Evolutionary conservation across 140 eudicot genomes (phyloP), one percentile per base, ranked within the genome.

Genomic region (Stevia rebaudiana): DNA sequence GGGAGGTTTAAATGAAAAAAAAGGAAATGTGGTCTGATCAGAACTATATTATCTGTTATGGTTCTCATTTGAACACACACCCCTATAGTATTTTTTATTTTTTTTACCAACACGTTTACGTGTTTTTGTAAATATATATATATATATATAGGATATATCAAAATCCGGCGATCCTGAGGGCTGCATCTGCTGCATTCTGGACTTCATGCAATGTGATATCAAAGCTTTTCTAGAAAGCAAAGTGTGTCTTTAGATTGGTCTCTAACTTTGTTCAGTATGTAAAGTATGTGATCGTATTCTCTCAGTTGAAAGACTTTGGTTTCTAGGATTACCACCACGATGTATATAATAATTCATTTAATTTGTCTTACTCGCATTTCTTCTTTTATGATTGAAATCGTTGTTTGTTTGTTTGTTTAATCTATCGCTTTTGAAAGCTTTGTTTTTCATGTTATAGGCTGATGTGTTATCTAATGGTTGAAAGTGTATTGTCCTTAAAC

Each of bases 111-210:
- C 61, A 23, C 7, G 40, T 54, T 54, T 54, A 28, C 22, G 41
- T 12, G 4, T 10, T 57, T 57, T 4, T 4, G 11, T 59, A 18
- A 5, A 35, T 37, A 36, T 17, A 10, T 58, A 18, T 19, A 6
- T 8, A 30, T 51, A 6, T 39, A 4, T 28, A 1, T 82, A 92
- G 98, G 84, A 83, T 92, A 15, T 92, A 92, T 75, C 98, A 88
- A 80, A 92, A 92, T 64, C 98, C 98, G 0, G 98, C 95, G 6
- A 81, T 92, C 33, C 81, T 92, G 3, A 76, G 80, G 69, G 98
- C 81, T 9, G 98, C 98, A 65, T 82, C 98, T 18, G 79, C 98
- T 11, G 98, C 98, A 16, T 92, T 92, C 83, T 88, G 98, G 96
- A 88, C 95, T 53, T 92, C 98, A 6, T 92, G 96, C 74, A 82